phyloP scores from a whole-genome alignment of 768 basidiomycete genomes.

The Amanita inopinata region DNA sequence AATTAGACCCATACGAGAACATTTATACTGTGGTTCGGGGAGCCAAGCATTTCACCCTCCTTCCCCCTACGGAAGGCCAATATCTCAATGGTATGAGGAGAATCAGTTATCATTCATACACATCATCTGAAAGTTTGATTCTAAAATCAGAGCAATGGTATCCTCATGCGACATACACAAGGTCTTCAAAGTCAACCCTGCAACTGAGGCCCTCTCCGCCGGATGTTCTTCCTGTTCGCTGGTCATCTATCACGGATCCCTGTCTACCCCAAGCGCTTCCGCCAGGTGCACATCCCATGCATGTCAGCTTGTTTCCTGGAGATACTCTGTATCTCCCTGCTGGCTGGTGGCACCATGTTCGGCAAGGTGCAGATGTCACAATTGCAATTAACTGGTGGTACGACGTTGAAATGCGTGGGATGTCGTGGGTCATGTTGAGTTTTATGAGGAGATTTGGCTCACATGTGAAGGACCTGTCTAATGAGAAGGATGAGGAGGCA shows the following conservation, averaged over 20 bases:
- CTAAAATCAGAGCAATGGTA: conserved; percentile 40
- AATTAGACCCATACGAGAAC: conserved; percentile 83
- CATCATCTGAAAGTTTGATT: background rate
- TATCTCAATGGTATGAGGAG: conserved; percentile 56
- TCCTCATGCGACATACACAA: conserved; percentile 58
- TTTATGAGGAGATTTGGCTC: conserved; percentile 37
- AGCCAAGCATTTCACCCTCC: conserved; percentile 73
- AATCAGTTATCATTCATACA: background rate
- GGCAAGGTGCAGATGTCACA: conserved; percentile 51
- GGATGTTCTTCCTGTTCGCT: conserved; percentile 45
- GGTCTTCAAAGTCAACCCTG: conserved; percentile 25
- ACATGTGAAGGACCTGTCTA: too few species aligned
- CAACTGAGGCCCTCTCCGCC: conserved; percentile 22
- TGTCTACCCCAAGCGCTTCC: conserved; percentile 35
- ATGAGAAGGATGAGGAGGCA: too few species aligned
- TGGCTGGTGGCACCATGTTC: conserved; percentile 91
- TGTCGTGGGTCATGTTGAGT: conserved; percentile 59
- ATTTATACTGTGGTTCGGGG: conserved; percentile 84
- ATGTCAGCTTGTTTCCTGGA: conserved; percentile 56
- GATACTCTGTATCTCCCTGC: conserved; percentile 86
- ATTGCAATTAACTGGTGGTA: conserved; percentile 89
- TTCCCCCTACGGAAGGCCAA: conserved; percentile 87
- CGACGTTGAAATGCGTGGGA: conserved; percentile 66
- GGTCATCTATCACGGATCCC: conserved; percentile 72
- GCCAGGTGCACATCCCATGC: conserved; percentile 50